Evolutionary conservation across 108 stramenopile genomes (phyloP).

Genomic region (Chaetoceros tenuissimus): DNA sequence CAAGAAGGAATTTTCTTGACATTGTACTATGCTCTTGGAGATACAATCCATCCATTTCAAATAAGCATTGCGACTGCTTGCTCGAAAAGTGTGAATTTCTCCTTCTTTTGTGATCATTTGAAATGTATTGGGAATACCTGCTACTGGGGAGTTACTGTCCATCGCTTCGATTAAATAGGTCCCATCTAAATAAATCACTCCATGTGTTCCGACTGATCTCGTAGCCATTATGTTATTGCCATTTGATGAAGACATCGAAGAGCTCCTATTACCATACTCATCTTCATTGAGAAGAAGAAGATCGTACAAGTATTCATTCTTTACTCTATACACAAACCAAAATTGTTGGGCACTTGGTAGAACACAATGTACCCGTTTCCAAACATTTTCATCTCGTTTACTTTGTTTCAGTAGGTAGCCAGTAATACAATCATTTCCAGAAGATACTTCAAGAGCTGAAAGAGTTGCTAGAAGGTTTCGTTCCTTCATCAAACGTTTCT

Average conservation of each 20-base stretch:
- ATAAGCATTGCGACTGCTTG: conserved; percentile 9
- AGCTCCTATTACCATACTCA: too few relatives aligned
- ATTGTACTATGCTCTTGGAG: conserved; percentile 20
- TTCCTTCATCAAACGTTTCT: conserved; percentile 6
- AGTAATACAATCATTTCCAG: conserved; percentile 5
- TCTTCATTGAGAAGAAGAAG: not conserved
- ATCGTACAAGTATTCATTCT: not conserved
- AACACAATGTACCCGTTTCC: conserved; percentile 31
- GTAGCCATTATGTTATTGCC: not conserved
- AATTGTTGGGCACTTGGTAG: conserved; percentile 39
- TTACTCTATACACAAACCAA: conserved; percentile 29
- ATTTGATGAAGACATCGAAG: not conserved
- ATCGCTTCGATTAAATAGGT: conserved; percentile 32
- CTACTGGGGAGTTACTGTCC: conserved; percentile 13
- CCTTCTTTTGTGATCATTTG: conserved; percentile 24
- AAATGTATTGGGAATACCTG: conserved; percentile 29
- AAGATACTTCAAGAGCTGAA: not conserved
- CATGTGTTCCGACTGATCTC: conserved; percentile 8
- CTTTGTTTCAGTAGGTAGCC: conserved; percentile 44
- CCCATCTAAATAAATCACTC: conserved; percentile 21
- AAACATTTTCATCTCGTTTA: conserved; percentile 16
- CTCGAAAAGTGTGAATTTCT: conserved; percentile 31
- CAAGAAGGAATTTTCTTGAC: conserved; percentile 30
- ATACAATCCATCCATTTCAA: conserved; percentile 27
- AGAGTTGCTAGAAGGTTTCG: conserved; percentile 18